Conservation (phyloP, 1,139 yeast species). For the Candida tunisiensis region DNA sequence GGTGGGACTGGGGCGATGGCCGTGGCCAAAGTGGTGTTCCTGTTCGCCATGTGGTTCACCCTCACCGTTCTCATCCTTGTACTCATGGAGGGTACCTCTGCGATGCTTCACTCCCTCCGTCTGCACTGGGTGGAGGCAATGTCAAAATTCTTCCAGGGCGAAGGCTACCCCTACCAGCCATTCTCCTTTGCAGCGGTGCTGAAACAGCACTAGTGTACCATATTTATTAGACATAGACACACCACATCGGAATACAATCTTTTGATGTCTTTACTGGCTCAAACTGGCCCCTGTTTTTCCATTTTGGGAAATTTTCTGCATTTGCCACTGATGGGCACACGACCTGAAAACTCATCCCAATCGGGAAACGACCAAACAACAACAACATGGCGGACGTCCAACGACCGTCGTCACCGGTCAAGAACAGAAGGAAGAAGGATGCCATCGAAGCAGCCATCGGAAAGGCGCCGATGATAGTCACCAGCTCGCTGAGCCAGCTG, state of each 20-base stretch:
- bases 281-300: no score
- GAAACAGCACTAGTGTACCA: background rate
- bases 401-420: no score
- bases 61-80: conserved; percentile 84
- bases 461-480: conserved; percentile 43
- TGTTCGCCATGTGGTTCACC: conserved; percentile 91
- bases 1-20: conserved; percentile 57
- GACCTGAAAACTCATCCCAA: no score
- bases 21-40: conserved; percentile 49
- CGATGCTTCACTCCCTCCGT: conserved; percentile 94
- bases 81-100: conserved; percentile 97
- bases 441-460: conserved; percentile 48
- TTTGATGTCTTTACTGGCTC: no score
- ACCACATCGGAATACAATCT: no score
- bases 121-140: conserved; percentile 99
- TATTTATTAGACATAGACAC: no score
- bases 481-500: conserved; percentile 60
- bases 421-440: conserved; percentile 26
- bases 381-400: no score
- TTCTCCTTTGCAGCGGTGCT: conserved; percentile 32
- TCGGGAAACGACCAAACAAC: no score
- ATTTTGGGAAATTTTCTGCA: no score
- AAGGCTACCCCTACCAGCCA: conserved; percentile 80
- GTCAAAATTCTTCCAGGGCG: conserved; percentile 96
- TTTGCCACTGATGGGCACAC: no score